These are phyloP conservation scores for Suillus decipiens DNA, from an alignment of 768 basidiomycete genomes.

Conservation along the genomic window DNA sequence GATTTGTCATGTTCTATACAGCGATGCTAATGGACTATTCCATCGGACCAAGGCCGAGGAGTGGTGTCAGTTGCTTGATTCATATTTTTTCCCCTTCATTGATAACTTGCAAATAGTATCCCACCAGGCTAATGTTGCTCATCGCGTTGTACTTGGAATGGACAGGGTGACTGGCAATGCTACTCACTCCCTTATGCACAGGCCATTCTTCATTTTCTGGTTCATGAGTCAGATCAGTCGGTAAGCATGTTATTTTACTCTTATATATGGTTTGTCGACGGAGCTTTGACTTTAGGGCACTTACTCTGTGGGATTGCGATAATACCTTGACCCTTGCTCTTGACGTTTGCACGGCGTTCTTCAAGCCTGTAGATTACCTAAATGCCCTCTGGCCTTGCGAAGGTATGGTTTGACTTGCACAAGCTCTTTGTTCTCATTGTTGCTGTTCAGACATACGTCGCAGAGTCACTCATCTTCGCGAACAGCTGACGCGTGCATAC, in stretches of 20 bases:
- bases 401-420: constrained; percentile 39
- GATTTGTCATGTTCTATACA: constrained; percentile 21
- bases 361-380: constrained; percentile 63
- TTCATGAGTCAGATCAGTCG: constrained; percentile 71
- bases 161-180: constrained; percentile 57
- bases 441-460: constrained; percentile 48
- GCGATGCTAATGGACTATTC: constrained; percentile 47
- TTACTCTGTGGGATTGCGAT: constrained; percentile 65
- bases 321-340: constrained; percentile 57
- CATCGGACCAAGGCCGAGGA: constrained; percentile 61
- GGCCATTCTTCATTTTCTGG: constrained; percentile 75
- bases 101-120: constrained; percentile 37
- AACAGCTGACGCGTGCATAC: constrained; percentile 49
- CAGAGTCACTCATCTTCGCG: constrained; percentile 48
- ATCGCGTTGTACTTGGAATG: constrained; percentile 60
- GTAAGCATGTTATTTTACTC: constrained; percentile 29
- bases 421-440: constrained; percentile 13
- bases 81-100: constrained; percentile 9
- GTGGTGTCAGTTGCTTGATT: constrained; percentile 54
- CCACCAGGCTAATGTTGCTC: constrained; percentile 61
- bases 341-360: constrained; percentile 60
- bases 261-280: constrained; percentile 10
- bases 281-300: constrained; percentile 37
- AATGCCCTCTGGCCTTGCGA: constrained; percentile 65
- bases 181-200: constrained; percentile 47